These are phyloP conservation scores for Pichia kudriavzevii DNA, from an alignment of 1,139 yeast genomes.

Conservation along the genomic window DNA sequence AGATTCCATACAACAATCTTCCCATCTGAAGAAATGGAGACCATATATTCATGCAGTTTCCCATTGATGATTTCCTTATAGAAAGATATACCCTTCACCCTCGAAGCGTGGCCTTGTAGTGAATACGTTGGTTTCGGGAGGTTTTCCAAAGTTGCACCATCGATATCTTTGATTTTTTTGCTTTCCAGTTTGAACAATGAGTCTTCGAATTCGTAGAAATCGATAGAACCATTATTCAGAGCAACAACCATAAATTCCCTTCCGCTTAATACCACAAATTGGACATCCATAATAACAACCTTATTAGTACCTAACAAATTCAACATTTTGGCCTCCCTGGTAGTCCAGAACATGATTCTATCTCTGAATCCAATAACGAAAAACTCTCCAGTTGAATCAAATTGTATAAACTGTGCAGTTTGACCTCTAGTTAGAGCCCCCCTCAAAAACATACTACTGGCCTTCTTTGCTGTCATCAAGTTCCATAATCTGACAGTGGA, in stretches of 20 bases:
- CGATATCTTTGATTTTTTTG: constrained; percentile 9
- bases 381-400: constrained; percentile 55
- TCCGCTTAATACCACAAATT: constrained; percentile 36
- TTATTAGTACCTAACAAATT: constrained; percentile 32
- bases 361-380: constrained; percentile 71
- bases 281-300: constrained; percentile 60
- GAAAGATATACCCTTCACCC: constrained; percentile 72
- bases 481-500: constrained; percentile 86
- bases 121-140: constrained; percentile 41
- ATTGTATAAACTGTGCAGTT: constrained; percentile 57
- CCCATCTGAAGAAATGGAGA: constrained; percentile 90
- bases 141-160: constrained; percentile 19
- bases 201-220: constrained; percentile 40
- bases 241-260: constrained; percentile 61
- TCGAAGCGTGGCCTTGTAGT: constrained; percentile 72
- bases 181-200: constrained; percentile 25
- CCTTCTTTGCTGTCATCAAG: constrained; percentile 94
- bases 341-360: constrained; percentile 57
- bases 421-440: constrained; percentile 61
- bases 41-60: constrained; percentile 36
- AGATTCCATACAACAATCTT: constrained; percentile 87
- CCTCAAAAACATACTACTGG: constrained; percentile 70
- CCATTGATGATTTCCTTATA: constrained; percentile 31
- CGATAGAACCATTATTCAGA: constrained; percentile 64
- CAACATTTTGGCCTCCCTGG: constrained; percentile 56